Evolutionary conservation across 2,329 filamentous ascomycete genomes (phyloP), one percentile per base, ranked within the genome.

Genomic region (Fusarium piperis): DNA sequence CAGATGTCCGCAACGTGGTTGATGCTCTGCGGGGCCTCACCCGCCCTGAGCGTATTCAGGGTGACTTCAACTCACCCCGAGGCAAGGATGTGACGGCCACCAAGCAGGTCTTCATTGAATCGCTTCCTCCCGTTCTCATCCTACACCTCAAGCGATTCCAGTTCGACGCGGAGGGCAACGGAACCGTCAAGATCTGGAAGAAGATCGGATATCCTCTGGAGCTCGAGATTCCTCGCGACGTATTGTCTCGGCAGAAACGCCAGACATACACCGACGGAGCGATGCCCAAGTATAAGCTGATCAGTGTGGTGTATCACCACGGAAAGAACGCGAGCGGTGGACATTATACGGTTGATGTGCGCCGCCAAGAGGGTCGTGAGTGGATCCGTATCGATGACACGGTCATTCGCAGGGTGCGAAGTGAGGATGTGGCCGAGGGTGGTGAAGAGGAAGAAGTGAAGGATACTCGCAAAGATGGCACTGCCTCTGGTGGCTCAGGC

Each of bases 371-470:
- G 79, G 94, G 92, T n/a, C 90, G 90, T 23, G 95, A 98, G 81
- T 99, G 96, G 96, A 93, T 99, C 63, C 93, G 95, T 61, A 90
- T 99, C 73, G 96, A 99, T 77, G 96, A 99, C 79, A 99, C 96
- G 0, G 85, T 94, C 66, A 94, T 99, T 71, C 90, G 93, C 68
- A 92, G 94, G 41, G 90, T 99, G 36, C 89, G 92, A 61, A 92
- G 91, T 69, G 93, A 97, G 77, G 95, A 98, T 70, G 95, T 98
- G 20, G 95, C 94, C 3, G 93, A 95, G 81, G 93, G 89, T 23
- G 94, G 94, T 39, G 89, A 92, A 23, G 94, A 97, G 76, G 94
- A 97, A 77, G 92, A 93, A 66, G 81, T 70, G 20, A 90, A 94
- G 67, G 90, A 94, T 3, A 55, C 44, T 16, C 74, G 76, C 60